phyloP scores from a whole-genome alignment of 2,329 filamentous ascomycete genomes.

The Xylaria sp. region DNA sequence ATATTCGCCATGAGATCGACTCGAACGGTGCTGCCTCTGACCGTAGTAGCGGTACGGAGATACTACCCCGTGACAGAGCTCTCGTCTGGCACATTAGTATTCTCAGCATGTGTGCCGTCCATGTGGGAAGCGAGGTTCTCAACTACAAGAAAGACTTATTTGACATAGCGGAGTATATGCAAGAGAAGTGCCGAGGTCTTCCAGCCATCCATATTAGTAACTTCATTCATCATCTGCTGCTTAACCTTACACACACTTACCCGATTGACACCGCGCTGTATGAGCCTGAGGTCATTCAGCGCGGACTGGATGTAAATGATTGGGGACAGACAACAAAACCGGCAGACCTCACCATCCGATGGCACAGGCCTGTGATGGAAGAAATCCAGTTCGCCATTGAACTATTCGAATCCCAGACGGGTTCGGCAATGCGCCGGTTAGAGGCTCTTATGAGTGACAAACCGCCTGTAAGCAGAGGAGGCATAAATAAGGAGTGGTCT shows the following conservation, averaged over 20 bases:
- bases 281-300: constrained; percentile 77
- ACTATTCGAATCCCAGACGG: constrained; percentile 86
- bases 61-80: constrained; percentile 89
- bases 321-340: constrained; percentile 87
- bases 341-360: constrained; percentile 82
- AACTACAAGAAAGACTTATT: constrained; percentile 90
- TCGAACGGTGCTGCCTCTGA: constrained; percentile 96
- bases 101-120: constrained; percentile 97
- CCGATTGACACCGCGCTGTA: constrained; percentile 90
- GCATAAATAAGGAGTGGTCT: constrained; percentile 98
- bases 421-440: constrained; percentile 78
- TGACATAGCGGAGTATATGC: constrained; percentile 94
- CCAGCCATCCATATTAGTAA: constrained; percentile 97
- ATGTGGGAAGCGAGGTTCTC: constrained; percentile 90
- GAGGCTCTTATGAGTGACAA: constrained; percentile 82
- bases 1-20: constrained; percentile 96
- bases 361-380: constrained; percentile 84
- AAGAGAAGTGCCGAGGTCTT: constrained; percentile 91
- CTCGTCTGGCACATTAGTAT: constrained; percentile 98
- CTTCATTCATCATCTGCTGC: constrained; percentile 93
- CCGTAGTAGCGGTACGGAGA: constrained; percentile 90
- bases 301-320: constrained; percentile 79
- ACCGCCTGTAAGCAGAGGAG: constrained; percentile 86
- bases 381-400: constrained; percentile 92
- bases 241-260: constrained; percentile 95